Percentiles rank a stretch among this genome's conserved stretches.
Conservation (phyloP, 2,329 filamentous ascomycete genomes). For the Sporothrix luriei region DNA sequence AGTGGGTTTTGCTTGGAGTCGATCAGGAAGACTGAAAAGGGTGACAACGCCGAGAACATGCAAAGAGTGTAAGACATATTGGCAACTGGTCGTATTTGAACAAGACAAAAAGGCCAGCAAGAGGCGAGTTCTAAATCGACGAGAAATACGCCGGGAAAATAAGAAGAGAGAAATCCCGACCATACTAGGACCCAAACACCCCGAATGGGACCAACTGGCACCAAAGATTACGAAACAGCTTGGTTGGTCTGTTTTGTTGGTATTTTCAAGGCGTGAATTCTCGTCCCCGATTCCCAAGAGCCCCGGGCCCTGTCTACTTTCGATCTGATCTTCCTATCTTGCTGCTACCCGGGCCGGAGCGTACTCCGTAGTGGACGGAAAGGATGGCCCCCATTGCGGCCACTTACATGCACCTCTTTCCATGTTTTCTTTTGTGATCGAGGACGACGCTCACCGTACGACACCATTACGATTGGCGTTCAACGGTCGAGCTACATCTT, state of each 20-base stretch:
- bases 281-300: neutral
- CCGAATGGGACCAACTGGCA: conserved; percentile 1
- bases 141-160: neutral
- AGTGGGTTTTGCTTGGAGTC: too few species aligned
- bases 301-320: conserved; percentile 13
- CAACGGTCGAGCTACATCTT: conserved; percentile 20
- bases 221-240: neutral
- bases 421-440: neutral
- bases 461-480: neutral
- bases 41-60: neutral
- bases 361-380: neutral
- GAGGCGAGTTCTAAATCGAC: too few species aligned
- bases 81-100: neutral
- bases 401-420: neutral
- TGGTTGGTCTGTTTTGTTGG: neutral
- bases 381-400: neutral
- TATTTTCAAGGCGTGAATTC: neutral
- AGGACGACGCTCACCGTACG: neutral
- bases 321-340: neutral
- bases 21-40: neutral
- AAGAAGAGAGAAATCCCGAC: neutral
- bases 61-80: neutral
- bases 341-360: conserved; percentile 8
- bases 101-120: neutral
- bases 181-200: neutral